phyloP scores from a whole-genome alignment of 768 basidiomycete species.

The Macrolepiota albuminosa region DNA sequence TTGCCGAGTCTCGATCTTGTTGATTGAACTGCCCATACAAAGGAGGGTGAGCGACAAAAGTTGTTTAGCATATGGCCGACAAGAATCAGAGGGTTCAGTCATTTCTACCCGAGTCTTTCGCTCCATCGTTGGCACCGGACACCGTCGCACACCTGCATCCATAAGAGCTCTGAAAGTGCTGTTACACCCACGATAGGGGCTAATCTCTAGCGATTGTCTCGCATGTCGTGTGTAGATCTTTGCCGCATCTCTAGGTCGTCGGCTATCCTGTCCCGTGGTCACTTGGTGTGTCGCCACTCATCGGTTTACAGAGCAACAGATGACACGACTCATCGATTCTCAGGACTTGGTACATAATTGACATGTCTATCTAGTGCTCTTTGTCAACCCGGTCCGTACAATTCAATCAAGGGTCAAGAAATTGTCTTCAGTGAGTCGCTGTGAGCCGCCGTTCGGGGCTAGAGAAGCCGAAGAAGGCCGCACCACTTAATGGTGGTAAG shows the following conservation, averaged over 20 bases:
- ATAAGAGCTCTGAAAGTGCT: not conserved
- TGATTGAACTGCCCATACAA: not conserved
- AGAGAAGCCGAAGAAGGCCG: constrained; percentile 4
- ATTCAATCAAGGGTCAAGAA: not conserved
- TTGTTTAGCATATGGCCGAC: not conserved
- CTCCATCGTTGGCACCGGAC: not conserved
- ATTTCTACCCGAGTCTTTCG: not conserved
- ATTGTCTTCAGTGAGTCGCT: not conserved
- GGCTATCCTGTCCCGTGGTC: not conserved
- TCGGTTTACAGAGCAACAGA: not conserved
- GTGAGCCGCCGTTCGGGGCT: constrained; percentile 4
- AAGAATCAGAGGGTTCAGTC: not conserved
- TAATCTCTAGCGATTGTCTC: not conserved
- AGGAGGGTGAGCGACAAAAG: not conserved
- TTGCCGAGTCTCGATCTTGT: not conserved
- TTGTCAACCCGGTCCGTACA: not conserved
- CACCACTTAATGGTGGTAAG: constrained; percentile 5
- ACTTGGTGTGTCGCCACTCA: not conserved
- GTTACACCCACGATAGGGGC: not conserved
- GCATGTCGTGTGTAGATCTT: not conserved
- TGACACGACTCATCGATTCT: not conserved
- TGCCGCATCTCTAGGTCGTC: not conserved
- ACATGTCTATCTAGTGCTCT: not conserved
- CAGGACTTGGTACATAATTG: not conserved
- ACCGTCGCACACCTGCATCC: not conserved